These are phyloP conservation scores for Pulveroboletus sp. DNA, from an alignment of 1,284 basidiomycete species.

Conservation along the genomic window DNA sequence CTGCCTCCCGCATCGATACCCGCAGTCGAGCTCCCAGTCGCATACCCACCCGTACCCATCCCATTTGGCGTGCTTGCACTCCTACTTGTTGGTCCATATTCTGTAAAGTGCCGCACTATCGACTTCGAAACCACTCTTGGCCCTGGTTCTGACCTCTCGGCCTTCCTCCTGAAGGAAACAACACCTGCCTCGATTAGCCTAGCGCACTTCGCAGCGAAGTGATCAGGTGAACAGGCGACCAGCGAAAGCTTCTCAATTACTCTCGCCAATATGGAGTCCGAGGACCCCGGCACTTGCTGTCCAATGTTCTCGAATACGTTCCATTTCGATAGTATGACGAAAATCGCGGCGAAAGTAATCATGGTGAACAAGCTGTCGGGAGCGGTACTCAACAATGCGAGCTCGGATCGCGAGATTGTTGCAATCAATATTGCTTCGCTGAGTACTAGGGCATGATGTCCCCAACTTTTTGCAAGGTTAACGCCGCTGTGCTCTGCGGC, in stretches of 20 bases:
- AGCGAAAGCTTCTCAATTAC: slow-evolving; percentile 37
- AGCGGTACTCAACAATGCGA: slow-evolving; percentile 39
- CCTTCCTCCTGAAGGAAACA: slow-evolving; percentile 33
- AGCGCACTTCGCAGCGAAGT: slow-evolving; percentile 44
- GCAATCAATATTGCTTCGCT: slow-evolving; percentile 43
- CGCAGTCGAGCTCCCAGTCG: slow-evolving; percentile 7
- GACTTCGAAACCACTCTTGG: slow-evolving; percentile 21
- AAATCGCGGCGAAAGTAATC: slow-evolving; percentile 44
- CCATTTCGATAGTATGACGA: slow-evolving; percentile 44
- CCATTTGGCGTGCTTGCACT: slow-evolving; percentile 24
- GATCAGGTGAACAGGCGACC: slow-evolving; percentile 42
- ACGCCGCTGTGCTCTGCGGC: slow-evolving; percentile 38
- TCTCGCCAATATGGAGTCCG: slow-evolving; percentile 40
- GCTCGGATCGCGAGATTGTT: slow-evolving; percentile 38
- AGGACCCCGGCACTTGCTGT: slow-evolving; percentile 40
- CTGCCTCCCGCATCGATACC: background rate
- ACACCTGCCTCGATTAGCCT: slow-evolving; percentile 40
- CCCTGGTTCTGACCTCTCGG: slow-evolving; percentile 28
- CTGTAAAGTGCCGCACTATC: slow-evolving; percentile 30
- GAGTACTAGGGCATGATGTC: slow-evolving; percentile 41
- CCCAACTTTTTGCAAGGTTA: slow-evolving; percentile 40
- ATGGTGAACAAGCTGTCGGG: slow-evolving; percentile 47
- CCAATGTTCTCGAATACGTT: slow-evolving; percentile 38
- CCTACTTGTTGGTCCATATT: slow-evolving; percentile 20
- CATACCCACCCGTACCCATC: slow-evolving; percentile 17